Evolutionary conservation across 2,329 filamentous ascomycete species (phyloP), one percentile per base, ranked within the genome.

Genomic region (Cladosporium sp.): DNA sequence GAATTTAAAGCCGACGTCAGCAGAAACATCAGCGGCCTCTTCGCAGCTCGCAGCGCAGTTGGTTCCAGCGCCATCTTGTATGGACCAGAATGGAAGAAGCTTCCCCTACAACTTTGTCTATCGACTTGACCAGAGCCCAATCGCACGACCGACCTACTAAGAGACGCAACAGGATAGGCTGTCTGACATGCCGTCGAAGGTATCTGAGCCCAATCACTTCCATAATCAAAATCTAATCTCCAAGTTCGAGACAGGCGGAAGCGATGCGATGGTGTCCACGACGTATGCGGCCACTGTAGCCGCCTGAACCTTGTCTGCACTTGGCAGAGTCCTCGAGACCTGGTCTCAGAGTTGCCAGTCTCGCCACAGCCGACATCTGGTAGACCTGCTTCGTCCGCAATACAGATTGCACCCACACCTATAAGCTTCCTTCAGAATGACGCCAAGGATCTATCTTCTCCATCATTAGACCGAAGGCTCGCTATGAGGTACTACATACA

Each of bases 401-500:
- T 28, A 6, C 12, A n/a, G 20, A 28, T 28, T n/a, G 22, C 22
- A 17, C 42, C 42, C 12, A 28, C 22, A 3, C 22, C 42, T 6
- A 45, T n/a, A 10, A 28, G 20, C 15, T 45, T 45, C 24, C 42
- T 45, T 9, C 22, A n/a, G 10, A 45, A 22, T 13, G 42, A 45
- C 8, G 9, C 15, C 2, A 17, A 45, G 32, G 54, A 56, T 24
- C 32, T 48, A 17, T 15, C 28, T 19, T 35, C 9, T 25, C 40
- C 24, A 12, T 22, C 20, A 1, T 40, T 28, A 12, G 17, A 49
- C 45, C 55, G 55, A 12, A 35, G 47, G 17, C 49, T 24, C 6
- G 55, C 55, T 8, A 4, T 57, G 36, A 19, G 55, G 24, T 57
- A 57, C 19, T 57, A 57, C 28, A 40, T 57, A 13, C 55, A 57